Base-by-base conservation (phyloP, 176 grass and related monocot species). In the Avena atlantica region DNA sequence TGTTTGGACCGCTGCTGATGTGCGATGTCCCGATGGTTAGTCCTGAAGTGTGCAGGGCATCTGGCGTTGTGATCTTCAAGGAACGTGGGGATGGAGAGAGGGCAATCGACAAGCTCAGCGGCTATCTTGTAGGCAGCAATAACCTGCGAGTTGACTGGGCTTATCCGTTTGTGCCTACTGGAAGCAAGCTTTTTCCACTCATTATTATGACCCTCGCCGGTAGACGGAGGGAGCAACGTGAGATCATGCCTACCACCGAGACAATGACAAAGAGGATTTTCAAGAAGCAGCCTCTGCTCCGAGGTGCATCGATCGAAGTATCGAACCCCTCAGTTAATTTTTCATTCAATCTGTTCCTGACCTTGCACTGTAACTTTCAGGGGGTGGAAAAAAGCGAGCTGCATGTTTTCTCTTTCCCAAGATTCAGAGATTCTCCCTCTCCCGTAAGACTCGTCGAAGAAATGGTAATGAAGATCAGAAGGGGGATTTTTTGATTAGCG, bases 361-460 rank as follows among this genome's bases (percentile, higher is more conserved):
- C 5, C 19, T n/a, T 21, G 1, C 5, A n/a, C 2, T 40, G 17
- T 73, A 48, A 47, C 40, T 78, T 78, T 20, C 17, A 78, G 76
- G 29, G 17, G 17, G 15, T 10, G 5, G 5, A 37, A 40, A 78
- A 21, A 16, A 34, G 19, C 17, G 11, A 37, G 29, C 53, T 58
- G 27, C 3, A 57, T 17, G 53, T 78, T 59, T 78, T 59, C 29
- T 78, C 76, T 59, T 78, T 4, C 29, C 76, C 76, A 78, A 78
- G 76, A 36, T 19, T 12, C 17, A 20, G 53, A 58, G 76, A 12
- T 78, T 34, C 31, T 34, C 31, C 31, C 31, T 78, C 76, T 78
- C 1, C 76, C 0, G 6, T 59, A 37, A 78, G 34, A 42, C 3
- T 78, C 19, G 31, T 17, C 76, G 11, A 0, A 78, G 11, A 36